Evolutionary conservation across 2,329 filamentous ascomycete species (phyloP), one percentile per base, ranked within the genome.

Genomic region (Pseudogymnoascus sp.): DNA sequence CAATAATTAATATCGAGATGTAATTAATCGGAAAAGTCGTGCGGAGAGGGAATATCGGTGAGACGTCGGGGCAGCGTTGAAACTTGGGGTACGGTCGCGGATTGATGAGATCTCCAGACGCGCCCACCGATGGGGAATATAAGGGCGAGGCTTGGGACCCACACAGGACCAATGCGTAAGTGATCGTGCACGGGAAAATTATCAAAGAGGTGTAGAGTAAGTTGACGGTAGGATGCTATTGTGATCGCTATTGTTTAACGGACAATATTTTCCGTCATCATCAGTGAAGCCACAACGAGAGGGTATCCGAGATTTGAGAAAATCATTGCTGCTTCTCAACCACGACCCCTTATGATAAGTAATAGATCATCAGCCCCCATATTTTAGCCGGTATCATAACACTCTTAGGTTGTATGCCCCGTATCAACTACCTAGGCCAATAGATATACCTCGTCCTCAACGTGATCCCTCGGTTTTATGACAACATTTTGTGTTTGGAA

Each of bases 241-340:
- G 38, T 44, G 61, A 35, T 44, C 23, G 57, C 44, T 50, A 31
- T 28, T 17, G 23, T 50, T 53, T 23, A 53, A 31, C 47, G 26
- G 26, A 53, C 47, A 31, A 31, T 53, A 53, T 53, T 31, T 31
- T 53, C 47, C 47, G 47, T 31, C 47, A 28, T 28, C 44, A 11
- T 53, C 44, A 15, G 23, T 15, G 8, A 53, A 53, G 44, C 44
- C 15, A 3, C 8, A 31, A 47, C 13, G 11, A 47, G 42, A 28
- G 8, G 5, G 44, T 31, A 23, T 17, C 47, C 47, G 26, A 53
- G 26, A 28, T 17, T 53, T 3, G 19, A 53, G 47, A 53, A 31
- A 53, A 53, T 53, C 47, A 31, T 53, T 53, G n/a, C 47, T 31
- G 47, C 26, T 53, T 53, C 47, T 53, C 47, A 53, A 19, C 23